Evolutionary conservation across 768 basidiomycete species (phyloP), one percentile per base, ranked within the genome.

Genomic region (Amylocystis lapponica): DNA sequence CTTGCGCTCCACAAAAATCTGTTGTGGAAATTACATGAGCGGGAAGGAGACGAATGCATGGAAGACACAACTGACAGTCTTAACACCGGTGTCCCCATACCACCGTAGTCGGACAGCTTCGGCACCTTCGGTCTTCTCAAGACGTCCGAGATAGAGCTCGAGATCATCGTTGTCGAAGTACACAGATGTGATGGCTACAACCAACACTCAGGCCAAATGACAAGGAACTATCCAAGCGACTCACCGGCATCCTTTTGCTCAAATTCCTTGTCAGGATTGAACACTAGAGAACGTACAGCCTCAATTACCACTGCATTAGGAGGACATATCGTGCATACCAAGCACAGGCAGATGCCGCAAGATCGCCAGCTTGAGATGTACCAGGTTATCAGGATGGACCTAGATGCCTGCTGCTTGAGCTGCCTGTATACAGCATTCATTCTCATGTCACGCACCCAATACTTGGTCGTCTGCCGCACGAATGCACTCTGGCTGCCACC

Each of bases 91-190:
- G 58, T 91, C 93, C 10, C 96, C 96, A 58, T 99, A 99, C 96
- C 96, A 98, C 27, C 96, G 79, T 47, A 99, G 68, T 35, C 96
- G 90, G 45, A 99, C 77, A 13, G 96, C 96, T 63, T 99, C 92
- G 2, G 96, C 96, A 3, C 96, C 96, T 67, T 98, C 96, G 0
- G 93, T 96, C 74, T 99, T 99, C 65, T 99, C 96, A 29, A 98
- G 69, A 19, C 96, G 82, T 32, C 96, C 96, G 11, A 99, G 83
- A 56, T 99, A 99, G 5, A 99, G 73, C 43, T 98, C 95, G 27
- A 98, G 77, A 30, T 94, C 84, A 58, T 95, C 88, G 55, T 96
- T 93, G 59, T 97, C 95, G 50, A 92, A 95, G 67, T 98, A 99
- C 49, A 97, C 89, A 1, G 93, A 96, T 0, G 95, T 93, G 55